Percentiles rank a stretch among this genome's conserved stretches.
phyloP scores from a whole-genome alignment of 768 basidiomycete species.

The Lactifluus hygrophoroides region DNA sequence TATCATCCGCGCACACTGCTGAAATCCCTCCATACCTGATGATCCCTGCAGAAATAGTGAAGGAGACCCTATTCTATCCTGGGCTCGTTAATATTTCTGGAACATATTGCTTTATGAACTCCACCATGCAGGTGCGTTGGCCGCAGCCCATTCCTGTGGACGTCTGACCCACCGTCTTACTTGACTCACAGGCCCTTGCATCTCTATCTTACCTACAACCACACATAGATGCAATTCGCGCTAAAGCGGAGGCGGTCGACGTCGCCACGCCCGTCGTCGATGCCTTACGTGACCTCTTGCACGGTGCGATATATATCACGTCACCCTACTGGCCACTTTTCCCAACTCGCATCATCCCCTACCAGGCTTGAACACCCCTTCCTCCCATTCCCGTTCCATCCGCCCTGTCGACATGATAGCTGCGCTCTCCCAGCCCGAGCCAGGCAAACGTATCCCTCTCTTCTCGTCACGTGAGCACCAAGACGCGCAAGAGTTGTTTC shows the following conservation, averaged over 20 bases:
- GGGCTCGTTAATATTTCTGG: constrained; percentile 94
- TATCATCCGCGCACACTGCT: not conserved
- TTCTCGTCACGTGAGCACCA: constrained; percentile 92
- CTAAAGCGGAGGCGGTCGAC: constrained; percentile 69
- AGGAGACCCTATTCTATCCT: constrained; percentile 54
- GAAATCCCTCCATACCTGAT: not conserved
- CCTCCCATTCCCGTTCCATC: constrained; percentile 47
- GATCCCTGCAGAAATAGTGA: constrained; percentile 3
- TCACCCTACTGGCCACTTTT: constrained; percentile 19
- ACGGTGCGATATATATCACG: constrained; percentile 34
- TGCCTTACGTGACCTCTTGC: constrained; percentile 61
- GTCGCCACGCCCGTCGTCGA: constrained; percentile 84
- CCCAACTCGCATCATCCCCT: not conserved
- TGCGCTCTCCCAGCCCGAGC: constrained; percentile 49
- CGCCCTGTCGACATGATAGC: constrained; percentile 67
- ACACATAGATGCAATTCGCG: constrained; percentile 66
- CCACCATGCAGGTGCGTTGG: constrained; percentile 68
- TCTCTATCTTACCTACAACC: constrained; percentile 78
- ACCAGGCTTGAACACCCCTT: constrained; percentile 58
- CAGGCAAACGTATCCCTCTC: constrained; percentile 50
- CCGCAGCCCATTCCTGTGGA: not conserved
- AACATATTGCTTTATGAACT: constrained; percentile 97
- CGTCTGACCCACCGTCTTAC: constrained; percentile 14
- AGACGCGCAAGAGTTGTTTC: constrained; percentile 97
- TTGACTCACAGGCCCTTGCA: constrained; percentile 63